Evolutionary conservation across 306 rosid species (phyloP), one percentile per base, ranked within the genome.

Genomic region (Vicia villosa): DNA sequence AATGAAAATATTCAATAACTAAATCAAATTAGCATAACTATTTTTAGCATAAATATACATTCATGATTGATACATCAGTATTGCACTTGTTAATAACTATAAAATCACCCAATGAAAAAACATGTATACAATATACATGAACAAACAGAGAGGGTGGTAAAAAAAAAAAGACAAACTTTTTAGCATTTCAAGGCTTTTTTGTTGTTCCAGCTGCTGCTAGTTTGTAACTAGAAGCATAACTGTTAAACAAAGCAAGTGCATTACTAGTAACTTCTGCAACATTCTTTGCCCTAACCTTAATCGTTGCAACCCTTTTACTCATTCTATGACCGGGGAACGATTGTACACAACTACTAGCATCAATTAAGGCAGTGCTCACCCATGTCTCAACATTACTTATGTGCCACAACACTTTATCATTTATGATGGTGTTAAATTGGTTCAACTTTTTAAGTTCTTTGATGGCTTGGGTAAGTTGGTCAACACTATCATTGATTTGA

Each of bases 331-430:
- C 86, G 0, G 83, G 83, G 1, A 89, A 73, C 2, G 70, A 75
- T 16, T 79, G 73, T 11, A 80, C 81, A 52, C 92, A 86, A 60
- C 45, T 69, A 46, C 76, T 77, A 19, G 88, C 90, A 61, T 83
- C 90, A 0, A 88, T 86, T 32, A 86, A 49, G 14, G 96, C 90
- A 0, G 88, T 63, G 37, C 92, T 76, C 1, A 75, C 82, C 96
- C 96, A 89, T 24, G 90, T 63, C 79, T 89, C 86, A 16, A 89
- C 87, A 1, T 86, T 85, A 13, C 88, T 85, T 2, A 86, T 70
- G 26, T 86, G 96, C 92, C 92, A 89, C 72, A 79, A 67, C 17
- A 79, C 21, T 21, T 68, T 66, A 22, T 79, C 84, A 17, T 72
- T 70, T 0, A 71, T 65, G 6, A 70, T 11, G n/a, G 63, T 40